Percentiles rank a stretch among this genome's conserved stretches.
These are phyloP conservation scores for Blastomyces gilchristii DNA, from an alignment of 2,329 filamentous ascomycete species.

Conservation along the genomic window DNA sequence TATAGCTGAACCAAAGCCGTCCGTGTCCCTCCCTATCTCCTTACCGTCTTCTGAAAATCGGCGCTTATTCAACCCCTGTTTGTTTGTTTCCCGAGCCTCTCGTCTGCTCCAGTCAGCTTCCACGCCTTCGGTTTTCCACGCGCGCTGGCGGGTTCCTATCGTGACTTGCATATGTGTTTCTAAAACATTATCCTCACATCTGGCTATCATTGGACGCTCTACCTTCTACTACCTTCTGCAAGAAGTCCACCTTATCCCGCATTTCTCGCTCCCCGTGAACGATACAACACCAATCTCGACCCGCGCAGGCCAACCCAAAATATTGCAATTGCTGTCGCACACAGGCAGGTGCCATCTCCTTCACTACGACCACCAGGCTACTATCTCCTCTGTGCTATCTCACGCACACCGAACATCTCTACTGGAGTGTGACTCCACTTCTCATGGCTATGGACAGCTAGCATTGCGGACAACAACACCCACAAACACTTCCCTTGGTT, in stretches of 20 bases:
- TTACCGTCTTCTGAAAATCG: neutral
- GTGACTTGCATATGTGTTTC: constrained; percentile 8
- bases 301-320: neutral
- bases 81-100: neutral
- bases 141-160: neutral
- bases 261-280: neutral
- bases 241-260: neutral
- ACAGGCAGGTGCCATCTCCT: neutral
- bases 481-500: neutral
- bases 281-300: constrained; percentile 2
- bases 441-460: constrained; percentile 5
- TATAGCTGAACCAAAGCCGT: neutral
- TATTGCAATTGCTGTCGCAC: neutral
- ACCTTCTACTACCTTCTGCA: neutral
- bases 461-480: neutral
- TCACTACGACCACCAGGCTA: neutral
- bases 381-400: neutral
- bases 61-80: constrained; percentile 6
- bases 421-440: neutral
- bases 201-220: constrained; percentile 3
- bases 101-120: constrained; percentile 4
- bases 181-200: neutral
- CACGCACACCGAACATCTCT: neutral
- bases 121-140: neutral
- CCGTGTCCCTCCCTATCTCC: neutral